phyloP scores from a whole-genome alignment of 1,284 basidiomycete genomes.

The Naganishia cerealis region DNA sequence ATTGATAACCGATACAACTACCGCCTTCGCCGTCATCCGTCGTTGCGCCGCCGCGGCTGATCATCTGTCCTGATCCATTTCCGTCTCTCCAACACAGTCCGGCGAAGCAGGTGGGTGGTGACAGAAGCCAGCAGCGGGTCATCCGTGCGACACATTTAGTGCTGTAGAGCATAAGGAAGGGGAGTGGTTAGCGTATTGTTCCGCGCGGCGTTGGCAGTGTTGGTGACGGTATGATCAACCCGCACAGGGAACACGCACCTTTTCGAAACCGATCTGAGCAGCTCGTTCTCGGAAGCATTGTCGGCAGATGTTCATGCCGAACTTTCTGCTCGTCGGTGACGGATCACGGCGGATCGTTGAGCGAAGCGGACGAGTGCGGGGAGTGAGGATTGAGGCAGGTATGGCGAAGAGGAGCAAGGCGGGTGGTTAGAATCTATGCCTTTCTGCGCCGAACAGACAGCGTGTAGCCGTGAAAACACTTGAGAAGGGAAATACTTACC shows the following conservation, averaged over 20 bases:
- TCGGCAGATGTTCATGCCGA: constrained; percentile 92
- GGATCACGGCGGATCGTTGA: not conserved
- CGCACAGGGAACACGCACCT: constrained; percentile 63
- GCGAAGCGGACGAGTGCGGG: not conserved
- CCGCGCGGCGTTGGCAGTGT: not conserved
- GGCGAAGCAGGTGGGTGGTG: constrained; percentile 6
- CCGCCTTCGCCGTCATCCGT: not conserved
- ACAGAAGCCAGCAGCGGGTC: not conserved
- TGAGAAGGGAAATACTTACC: constrained; percentile 45
- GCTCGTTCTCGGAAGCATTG: constrained; percentile 98
- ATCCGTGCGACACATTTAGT: constrained; percentile 16
- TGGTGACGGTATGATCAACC: not conserved
- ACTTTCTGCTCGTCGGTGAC: constrained; percentile 60
- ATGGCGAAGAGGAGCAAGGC: constrained; percentile 2
- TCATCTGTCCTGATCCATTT: constrained; percentile 16
- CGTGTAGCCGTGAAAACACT: too few species aligned
- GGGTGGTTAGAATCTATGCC: not conserved
- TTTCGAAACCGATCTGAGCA: constrained; percentile 86
- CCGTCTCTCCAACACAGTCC: constrained; percentile 20
- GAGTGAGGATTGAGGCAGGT: too few species aligned
- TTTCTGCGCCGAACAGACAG: not conserved
- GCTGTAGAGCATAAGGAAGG: not conserved
- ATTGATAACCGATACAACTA: constrained; percentile 27
- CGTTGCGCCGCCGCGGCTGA: not conserved
- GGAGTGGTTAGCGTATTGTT: not conserved